A percentile compares a stretch with the other conserved stretches of the same genome.
These are phyloP conservation scores for Coniella lustricola DNA, from an alignment of 2,329 filamentous ascomycete species.

Conservation along the genomic window DNA sequence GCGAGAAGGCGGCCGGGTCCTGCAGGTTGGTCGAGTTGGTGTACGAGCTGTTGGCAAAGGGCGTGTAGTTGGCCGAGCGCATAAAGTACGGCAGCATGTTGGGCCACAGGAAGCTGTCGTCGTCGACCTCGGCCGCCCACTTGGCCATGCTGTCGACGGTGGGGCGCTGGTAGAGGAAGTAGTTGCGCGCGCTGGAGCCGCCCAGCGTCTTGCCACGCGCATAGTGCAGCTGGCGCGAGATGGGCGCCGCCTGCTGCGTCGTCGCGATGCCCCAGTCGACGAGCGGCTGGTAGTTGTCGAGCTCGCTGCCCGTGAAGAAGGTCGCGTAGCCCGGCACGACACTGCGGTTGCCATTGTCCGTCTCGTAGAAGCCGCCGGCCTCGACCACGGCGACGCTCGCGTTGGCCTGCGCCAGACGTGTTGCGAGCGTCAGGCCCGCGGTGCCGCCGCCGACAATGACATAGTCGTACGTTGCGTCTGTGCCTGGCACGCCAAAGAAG, in stretches of 20 bases:
- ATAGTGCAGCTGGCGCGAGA: conserved; percentile 7
- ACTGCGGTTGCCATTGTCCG: conserved; percentile 9
- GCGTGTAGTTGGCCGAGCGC: conserved; percentile 4
- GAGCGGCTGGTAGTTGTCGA: conserved; percentile 6
- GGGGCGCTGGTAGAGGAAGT: conserved; percentile 8
- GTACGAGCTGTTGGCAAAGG: conserved; percentile 3
- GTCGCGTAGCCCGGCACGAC: conserved; percentile 9
- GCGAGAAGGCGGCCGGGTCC: conserved; percentile 1
- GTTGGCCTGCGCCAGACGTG: conserved; percentile 2
- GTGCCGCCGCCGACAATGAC: conserved; percentile 12
- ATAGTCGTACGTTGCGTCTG: conserved; percentile 12
- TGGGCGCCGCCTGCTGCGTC: background rate
- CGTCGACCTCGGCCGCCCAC: conserved; percentile 8
- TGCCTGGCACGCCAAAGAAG: conserved; percentile 9
- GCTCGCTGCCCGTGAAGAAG: conserved; percentile 5
- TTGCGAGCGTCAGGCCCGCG: conserved; percentile 8
- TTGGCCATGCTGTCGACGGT: conserved; percentile 3
- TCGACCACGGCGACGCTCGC: conserved; percentile 14
- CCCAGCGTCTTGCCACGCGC: conserved; percentile 11
- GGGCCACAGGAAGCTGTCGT: conserved; percentile 10
- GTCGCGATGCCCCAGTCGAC: conserved; percentile 13
- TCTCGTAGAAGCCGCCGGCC: conserved; percentile 15
- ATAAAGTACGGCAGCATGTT: conserved; percentile 11
- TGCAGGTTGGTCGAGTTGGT: conserved; percentile 11
- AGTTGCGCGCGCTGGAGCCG: conserved; percentile 9